Evolutionary conservation across 1,284 basidiomycete species (phyloP).

Genomic region (Heterobasidion occidentale): DNA sequence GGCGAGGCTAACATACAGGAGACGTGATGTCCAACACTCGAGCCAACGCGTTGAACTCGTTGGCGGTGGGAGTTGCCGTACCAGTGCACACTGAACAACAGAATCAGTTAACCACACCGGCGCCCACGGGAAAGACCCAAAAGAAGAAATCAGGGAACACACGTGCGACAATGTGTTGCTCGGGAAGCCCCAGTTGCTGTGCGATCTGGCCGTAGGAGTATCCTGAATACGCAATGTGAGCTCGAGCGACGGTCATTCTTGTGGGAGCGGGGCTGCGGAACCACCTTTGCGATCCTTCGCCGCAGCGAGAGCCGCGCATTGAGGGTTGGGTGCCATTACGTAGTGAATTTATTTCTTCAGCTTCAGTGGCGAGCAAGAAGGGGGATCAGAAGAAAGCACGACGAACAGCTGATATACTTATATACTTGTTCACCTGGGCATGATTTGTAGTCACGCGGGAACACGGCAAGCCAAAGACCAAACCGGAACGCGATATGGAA

Average conservation of each 20-base stretch:
- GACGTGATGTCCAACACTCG: slow-evolving; percentile 33
- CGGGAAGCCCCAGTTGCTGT: slow-evolving; percentile 25
- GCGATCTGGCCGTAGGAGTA: slow-evolving; percentile 42
- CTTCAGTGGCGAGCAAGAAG: background rate
- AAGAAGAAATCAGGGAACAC: slow-evolving; percentile 11
- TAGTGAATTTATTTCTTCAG: too few relatives aligned
- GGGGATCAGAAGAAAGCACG: background rate
- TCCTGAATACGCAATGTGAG: slow-evolving; percentile 26
- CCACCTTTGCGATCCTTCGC: slow-evolving; percentile 45
- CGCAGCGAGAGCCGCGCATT: slow-evolving; percentile 48
- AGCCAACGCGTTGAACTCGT: slow-evolving; percentile 48
- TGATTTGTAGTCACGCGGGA: background rate
- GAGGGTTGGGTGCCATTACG: slow-evolving; percentile 34
- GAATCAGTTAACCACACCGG: background rate
- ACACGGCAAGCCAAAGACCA: background rate
- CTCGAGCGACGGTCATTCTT: background rate
- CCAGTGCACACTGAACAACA: slow-evolving; percentile 43
- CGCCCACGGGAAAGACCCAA: too few relatives aligned
- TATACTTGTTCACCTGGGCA: background rate
- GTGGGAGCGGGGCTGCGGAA: slow-evolving; percentile 1
- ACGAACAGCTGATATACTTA: background rate
- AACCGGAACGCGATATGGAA: background rate
- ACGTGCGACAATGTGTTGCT: slow-evolving; percentile 48
- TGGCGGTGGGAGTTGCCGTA: slow-evolving; percentile 30
- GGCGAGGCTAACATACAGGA: slow-evolving; percentile 21